These are phyloP conservation scores for Coemansia sp. DNA, from an alignment of 192 early-diverging fungal species.

Conservation along the genomic window DNA sequence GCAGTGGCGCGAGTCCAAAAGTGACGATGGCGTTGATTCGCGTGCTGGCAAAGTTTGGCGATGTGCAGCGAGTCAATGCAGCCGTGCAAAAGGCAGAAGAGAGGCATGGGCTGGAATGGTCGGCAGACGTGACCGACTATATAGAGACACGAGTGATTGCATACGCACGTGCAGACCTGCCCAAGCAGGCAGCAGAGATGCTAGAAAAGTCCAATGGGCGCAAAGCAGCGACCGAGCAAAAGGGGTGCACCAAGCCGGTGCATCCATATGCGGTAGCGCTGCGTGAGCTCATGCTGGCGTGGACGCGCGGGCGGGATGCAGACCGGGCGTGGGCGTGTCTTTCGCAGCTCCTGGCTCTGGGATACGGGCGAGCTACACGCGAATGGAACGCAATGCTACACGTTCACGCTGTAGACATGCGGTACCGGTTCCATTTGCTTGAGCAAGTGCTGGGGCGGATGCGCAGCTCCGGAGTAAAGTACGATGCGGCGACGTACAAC, in stretches of 20 bases:
- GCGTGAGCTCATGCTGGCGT: slow-evolving; percentile 28
- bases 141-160: slow-evolving; percentile 20
- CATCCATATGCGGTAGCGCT: slow-evolving; percentile 20
- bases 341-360: slow-evolving; percentile 17
- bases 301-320: slow-evolving; percentile 21
- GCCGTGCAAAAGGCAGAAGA: not conserved
- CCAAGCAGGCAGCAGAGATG: slow-evolving; percentile 15
- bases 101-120: slow-evolving; percentile 6
- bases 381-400: slow-evolving; percentile 44
- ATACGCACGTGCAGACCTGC: slow-evolving; percentile 29
- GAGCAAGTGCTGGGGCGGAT: slow-evolving; percentile 30
- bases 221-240: not conserved
- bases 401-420: slow-evolving; percentile 40
- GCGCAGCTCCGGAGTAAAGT: slow-evolving; percentile 13
- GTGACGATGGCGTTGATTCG: slow-evolving; percentile 24
- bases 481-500: slow-evolving; percentile 32
- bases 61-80: slow-evolving; percentile 15
- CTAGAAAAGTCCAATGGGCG: slow-evolving; percentile 4
- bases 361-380: slow-evolving; percentile 18
- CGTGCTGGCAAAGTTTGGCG: slow-evolving; percentile 33
- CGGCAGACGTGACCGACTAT: slow-evolving; percentile 8
- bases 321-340: slow-evolving; percentile 28
- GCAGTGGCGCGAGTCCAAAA: not conserved
- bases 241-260: slow-evolving; percentile 3
- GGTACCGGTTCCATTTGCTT: slow-evolving; percentile 32